Conservation (phyloP, 2,329 filamentous ascomycete species). For the Pyrenochaeta sp. region DNA sequence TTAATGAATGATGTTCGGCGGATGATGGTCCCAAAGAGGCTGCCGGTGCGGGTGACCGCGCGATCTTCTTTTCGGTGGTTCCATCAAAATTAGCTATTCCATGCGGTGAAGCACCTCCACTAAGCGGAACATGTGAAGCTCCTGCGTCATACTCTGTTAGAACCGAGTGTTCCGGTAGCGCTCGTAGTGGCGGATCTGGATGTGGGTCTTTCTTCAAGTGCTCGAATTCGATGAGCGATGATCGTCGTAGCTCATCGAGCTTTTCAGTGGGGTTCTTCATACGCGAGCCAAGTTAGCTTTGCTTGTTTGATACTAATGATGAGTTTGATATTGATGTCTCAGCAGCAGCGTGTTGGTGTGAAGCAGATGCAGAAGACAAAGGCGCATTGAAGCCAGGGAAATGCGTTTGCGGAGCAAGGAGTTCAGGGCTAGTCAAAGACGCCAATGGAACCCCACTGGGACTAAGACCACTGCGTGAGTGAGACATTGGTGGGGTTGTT, state of each 20-base stretch:
- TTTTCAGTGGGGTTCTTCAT: conserved; percentile 56
- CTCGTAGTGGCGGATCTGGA: conserved; percentile 40
- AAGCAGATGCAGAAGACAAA: conserved; percentile 19
- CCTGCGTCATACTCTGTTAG: conserved; percentile 5
- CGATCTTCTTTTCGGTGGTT: conserved; percentile 2
- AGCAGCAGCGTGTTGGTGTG: conserved; percentile 5
- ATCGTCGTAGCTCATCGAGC: conserved; percentile 58
- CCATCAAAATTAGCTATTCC: conserved; percentile 1
- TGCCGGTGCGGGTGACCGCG: not conserved
- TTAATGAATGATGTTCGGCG: not conserved
- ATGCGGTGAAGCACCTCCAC: conserved; percentile 4
- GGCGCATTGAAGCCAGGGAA: conserved; percentile 10
- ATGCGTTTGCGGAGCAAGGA: conserved; percentile 14
- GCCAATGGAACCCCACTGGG: conserved; percentile 37
- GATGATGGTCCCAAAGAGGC: not conserved
- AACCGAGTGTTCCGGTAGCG: conserved; percentile 49
- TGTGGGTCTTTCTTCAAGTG: conserved; percentile 47
- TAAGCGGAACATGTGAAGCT: not conserved
- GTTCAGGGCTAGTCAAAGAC: conserved; percentile 39
- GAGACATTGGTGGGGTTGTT: conserved; percentile 6
- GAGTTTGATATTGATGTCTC: conserved; percentile 19
- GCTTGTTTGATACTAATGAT: conserved; percentile 8
- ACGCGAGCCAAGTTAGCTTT: conserved; percentile 39
- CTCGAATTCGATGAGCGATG: conserved; percentile 54
- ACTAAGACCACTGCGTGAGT: conserved; percentile 30